phyloP scores from a whole-genome alignment of 2,329 filamentous ascomycete species.

The Colletotrichum navitas region DNA sequence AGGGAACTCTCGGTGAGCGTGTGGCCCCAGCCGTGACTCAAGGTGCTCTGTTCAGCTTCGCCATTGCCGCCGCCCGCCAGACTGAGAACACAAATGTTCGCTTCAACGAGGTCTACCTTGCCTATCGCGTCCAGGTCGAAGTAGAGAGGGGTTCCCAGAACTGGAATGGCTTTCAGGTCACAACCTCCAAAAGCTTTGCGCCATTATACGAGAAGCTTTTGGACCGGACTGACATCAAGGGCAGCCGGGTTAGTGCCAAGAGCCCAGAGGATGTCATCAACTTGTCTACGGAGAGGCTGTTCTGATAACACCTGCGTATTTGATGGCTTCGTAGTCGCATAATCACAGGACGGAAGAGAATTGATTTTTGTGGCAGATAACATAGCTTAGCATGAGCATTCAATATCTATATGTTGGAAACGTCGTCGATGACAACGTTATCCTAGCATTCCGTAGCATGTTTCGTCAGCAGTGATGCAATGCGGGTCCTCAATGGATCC shows the following conservation, averaged over 20 bases:
- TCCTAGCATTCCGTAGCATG: too few species aligned
- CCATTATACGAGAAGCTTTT: conserved; percentile 4
- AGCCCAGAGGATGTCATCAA: neutral
- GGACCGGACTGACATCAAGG: neutral
- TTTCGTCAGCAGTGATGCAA: neutral
- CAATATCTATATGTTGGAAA: neutral
- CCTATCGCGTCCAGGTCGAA: conserved; percentile 47
- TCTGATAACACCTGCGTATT: neutral
- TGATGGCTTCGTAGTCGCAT: neutral
- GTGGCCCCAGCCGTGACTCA: conserved; percentile 50
- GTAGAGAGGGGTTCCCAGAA: conserved; percentile 3
- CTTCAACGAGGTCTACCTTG: conserved; percentile 56
- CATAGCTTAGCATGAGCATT: too few species aligned
- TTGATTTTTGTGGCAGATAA: too few species aligned
- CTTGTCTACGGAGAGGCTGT: neutral
- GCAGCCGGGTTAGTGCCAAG: neutral
- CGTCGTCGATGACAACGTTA: neutral
- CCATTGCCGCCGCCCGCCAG: conserved; percentile 48
- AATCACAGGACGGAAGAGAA: too few species aligned
- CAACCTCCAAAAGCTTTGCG: neutral
- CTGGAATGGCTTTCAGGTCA: neutral
- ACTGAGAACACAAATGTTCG: conserved; percentile 51
- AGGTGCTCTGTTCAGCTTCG: conserved; percentile 54
- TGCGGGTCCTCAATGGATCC: neutral
- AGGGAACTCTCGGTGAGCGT: conserved; percentile 45